A percentile compares a stretch with the other conserved stretches of the same genome.
phyloP scores from a whole-genome alignment of 495 filamentous ascomycete genomes.

The Hypoxylon perforatum region DNA sequence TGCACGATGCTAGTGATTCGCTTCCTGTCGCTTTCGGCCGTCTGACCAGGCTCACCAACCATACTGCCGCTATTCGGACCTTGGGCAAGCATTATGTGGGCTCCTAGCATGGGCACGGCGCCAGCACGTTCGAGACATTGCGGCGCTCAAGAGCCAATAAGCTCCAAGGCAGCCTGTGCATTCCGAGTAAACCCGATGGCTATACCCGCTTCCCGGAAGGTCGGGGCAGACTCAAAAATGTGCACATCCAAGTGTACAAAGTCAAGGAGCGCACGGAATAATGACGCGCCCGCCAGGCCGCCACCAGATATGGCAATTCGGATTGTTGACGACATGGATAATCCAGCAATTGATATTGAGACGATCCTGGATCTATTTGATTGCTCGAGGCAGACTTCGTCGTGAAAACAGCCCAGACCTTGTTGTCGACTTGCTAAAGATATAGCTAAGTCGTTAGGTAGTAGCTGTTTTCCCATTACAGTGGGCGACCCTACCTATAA shows the following conservation, averaged over 20 bases:
- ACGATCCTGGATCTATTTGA: too few relatives aligned
- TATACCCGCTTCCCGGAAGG: conserved; percentile 34
- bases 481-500: too few relatives aligned
- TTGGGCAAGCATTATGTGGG: conserved; percentile 32
- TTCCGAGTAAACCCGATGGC: conserved; percentile 25
- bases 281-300: conserved; percentile 32
- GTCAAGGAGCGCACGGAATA: conserved; percentile 22
- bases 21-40: background rate
- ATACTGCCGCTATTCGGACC: background rate
- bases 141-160: conserved; percentile 10
- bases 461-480: too few relatives aligned
- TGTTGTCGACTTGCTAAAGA: too few relatives aligned
- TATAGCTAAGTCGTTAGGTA: too few relatives aligned
- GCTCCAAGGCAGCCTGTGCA: conserved; percentile 7
- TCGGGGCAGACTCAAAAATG: conserved; percentile 36
- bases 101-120: conserved; percentile 31
- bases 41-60: conserved; percentile 1
- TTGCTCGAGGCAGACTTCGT: too few relatives aligned
- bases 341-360: too few relatives aligned
- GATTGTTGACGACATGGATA: too few relatives aligned
- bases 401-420: too few relatives aligned
- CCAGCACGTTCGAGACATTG: conserved; percentile 16
- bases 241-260: conserved; percentile 29
- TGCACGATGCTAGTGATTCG: conserved; percentile 31
- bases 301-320: conserved; percentile 37